A percentile compares a stretch with the other conserved stretches of the same genome.
These are phyloP conservation scores for Petunia hybrid DNA, from an alignment of 305 asterid genomes.

Conservation along the genomic window DNA sequence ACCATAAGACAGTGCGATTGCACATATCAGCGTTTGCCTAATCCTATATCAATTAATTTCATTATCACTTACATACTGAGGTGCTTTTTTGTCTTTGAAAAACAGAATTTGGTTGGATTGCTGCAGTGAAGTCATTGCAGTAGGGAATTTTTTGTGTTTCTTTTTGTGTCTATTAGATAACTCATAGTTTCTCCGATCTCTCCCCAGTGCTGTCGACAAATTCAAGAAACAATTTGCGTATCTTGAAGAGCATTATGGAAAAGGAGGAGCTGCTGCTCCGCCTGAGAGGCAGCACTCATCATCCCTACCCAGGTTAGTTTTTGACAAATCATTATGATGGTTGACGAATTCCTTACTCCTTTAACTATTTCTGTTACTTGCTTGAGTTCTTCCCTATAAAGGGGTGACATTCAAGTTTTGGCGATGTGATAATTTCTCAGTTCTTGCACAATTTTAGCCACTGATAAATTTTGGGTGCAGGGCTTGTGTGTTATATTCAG, in stretches of 20 bases:
- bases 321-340: background rate
- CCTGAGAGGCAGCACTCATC: constrained; percentile 96
- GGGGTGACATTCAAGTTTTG: background rate
- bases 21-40: background rate
- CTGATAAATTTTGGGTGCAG: constrained; percentile 52
- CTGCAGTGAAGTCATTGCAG: background rate
- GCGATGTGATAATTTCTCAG: background rate
- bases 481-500: constrained; percentile 76
- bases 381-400: background rate
- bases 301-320: constrained; percentile 81
- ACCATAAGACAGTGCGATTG: background rate
- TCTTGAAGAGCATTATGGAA: constrained; percentile 95
- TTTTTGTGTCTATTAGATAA: background rate
- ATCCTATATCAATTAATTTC: constrained; percentile 17
- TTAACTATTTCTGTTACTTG: background rate
- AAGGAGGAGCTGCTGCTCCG: constrained; percentile 74
- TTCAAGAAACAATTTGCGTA: constrained; percentile 94
- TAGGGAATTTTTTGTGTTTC: background rate
- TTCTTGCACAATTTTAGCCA: background rate
- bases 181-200: constrained; percentile 14
- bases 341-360: background rate
- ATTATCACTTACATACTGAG: background rate
- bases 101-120: background rate
- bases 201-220: constrained; percentile 89
- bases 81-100: background rate